A percentile compares a stretch with the other conserved stretches of the same genome.
Conservation (phyloP, 306 rosid species). For the Trifolium fragiferum region DNA sequence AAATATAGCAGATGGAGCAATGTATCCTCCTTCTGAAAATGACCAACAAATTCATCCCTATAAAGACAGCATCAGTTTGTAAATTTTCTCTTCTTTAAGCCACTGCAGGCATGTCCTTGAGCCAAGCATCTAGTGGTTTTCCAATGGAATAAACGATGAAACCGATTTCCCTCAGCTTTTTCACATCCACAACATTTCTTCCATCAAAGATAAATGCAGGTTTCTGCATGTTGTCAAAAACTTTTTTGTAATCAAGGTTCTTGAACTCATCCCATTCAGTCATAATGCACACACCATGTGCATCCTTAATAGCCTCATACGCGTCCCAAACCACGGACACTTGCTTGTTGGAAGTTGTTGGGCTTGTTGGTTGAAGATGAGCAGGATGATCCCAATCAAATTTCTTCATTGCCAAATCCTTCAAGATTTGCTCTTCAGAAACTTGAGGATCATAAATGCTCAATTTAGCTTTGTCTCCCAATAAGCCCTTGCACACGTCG, state of each 20-base stretch:
- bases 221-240: constrained; percentile 75
- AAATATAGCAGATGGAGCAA: constrained; percentile 27
- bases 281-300: constrained; percentile 74
- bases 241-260: constrained; percentile 69
- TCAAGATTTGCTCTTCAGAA: constrained; percentile 65
- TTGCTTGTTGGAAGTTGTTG: constrained; percentile 63
- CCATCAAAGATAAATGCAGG: constrained; percentile 92
- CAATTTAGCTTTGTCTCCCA: constrained; percentile 77
- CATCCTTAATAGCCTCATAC: constrained; percentile 70
- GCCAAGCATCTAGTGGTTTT: constrained; percentile 83
- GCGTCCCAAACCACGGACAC: constrained; percentile 75
- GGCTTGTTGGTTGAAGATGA: constrained; percentile 80
- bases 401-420: constrained; percentile 83
- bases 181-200: constrained; percentile 63
- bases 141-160: constrained; percentile 85
- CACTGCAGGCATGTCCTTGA: constrained; percentile 92
- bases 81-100: constrained; percentile 50
- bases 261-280: constrained; percentile 91
- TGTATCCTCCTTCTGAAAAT: constrained; percentile 38
- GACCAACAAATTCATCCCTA: constrained; percentile 33
- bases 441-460: constrained; percentile 92
- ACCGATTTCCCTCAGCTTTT: constrained; percentile 78
- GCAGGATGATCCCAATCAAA: constrained; percentile 91
- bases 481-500: constrained; percentile 81
- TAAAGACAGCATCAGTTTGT: constrained; percentile 28